Evolutionary conservation across 441 rosid genomes (phyloP).

Genomic region (Arabidopsis hybrid): DNA sequence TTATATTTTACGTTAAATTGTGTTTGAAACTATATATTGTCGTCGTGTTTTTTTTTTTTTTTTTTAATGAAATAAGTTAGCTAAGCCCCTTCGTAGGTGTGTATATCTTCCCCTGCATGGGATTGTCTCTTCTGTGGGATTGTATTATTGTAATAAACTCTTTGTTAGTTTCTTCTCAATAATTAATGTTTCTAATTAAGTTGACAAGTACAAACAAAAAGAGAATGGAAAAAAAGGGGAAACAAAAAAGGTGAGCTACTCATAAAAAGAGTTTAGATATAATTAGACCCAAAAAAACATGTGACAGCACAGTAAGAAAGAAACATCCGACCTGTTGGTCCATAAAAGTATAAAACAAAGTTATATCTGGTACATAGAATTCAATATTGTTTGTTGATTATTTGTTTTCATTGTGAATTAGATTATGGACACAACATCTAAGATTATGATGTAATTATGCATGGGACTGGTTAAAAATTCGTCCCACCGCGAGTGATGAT

Average conservation of each 20-base stretch:
- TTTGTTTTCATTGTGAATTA: too few relatives aligned
- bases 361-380: too few relatives aligned
- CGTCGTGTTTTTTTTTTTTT: neutral
- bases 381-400: too few relatives aligned
- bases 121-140: neutral
- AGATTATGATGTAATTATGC: neutral
- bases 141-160: neutral
- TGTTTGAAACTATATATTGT: neutral
- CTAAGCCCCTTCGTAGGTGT: neutral
- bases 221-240: too few relatives aligned
- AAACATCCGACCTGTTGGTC: too few relatives aligned
- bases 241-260: too few relatives aligned
- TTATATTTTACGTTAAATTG: conserved; percentile 4
- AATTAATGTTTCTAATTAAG: neutral
- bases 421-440: too few relatives aligned
- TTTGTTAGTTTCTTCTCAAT: neutral
- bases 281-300: too few relatives aligned
- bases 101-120: neutral
- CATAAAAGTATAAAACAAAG: too few relatives aligned
- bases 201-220: too few relatives aligned
- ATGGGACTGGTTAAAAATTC: neutral
- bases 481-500: neutral
- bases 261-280: too few relatives aligned
- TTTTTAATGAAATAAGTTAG: neutral
- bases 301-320: too few relatives aligned